Conservation (phyloP, 2,329 filamentous ascomycete species). For the Trichoderma aggressivum region DNA sequence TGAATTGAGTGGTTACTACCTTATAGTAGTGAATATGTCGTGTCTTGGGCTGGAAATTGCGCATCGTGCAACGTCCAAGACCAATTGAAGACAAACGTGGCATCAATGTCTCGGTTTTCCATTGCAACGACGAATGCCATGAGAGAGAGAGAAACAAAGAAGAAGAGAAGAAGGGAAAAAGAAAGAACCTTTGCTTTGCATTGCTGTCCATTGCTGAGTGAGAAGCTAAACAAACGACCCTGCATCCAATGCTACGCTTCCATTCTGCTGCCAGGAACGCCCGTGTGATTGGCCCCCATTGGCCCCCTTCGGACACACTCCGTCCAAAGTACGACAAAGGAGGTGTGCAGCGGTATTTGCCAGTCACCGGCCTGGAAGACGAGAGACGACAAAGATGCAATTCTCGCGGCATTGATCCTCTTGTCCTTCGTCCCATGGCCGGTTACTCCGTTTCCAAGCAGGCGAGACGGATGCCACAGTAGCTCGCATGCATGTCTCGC, state of each 20-base stretch:
- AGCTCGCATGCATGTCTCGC: conserved; percentile 13
- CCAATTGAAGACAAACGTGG: not conserved
- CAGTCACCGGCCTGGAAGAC: not conserved
- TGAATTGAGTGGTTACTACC: not conserved
- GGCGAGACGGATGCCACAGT: not conserved
- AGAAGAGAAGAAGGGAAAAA: not conserved
- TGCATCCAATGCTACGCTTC: not conserved
- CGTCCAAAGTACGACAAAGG: not conserved
- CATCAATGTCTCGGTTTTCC: not conserved
- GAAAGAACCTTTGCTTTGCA: not conserved
- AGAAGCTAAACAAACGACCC: conserved; percentile 9
- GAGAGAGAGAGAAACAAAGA: not conserved
- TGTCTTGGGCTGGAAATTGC: not conserved
- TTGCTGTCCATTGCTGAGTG: not conserved
- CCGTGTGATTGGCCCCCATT: not conserved
- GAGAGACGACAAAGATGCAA: not conserved
- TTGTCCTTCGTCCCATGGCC: not conserved
- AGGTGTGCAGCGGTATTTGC: not conserved
- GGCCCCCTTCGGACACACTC: not conserved
- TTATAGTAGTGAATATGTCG: not conserved
- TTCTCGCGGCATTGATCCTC: not conserved
- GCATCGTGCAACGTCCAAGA: not conserved
- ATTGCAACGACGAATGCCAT: not conserved
- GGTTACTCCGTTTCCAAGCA: not conserved
- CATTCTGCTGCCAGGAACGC: not conserved